Base-by-base conservation (phyloP, 2,329 filamentous ascomycete genomes). In the Trichoderma afroharzianum region DNA sequence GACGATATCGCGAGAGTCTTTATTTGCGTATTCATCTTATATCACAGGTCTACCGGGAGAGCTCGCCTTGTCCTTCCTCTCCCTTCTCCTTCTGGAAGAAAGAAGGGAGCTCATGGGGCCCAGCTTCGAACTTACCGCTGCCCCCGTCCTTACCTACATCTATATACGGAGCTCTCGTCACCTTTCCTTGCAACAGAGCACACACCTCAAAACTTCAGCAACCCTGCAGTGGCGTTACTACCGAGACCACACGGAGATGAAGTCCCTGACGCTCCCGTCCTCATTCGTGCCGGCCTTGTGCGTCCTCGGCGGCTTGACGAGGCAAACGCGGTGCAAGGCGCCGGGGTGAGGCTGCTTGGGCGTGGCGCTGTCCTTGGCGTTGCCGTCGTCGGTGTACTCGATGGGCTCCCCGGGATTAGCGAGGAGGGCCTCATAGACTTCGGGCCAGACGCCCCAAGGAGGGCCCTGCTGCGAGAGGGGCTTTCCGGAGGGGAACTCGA, bases 401-500 rank as follows among this genome's bases (percentile, higher is more conserved):
- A 94, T 82, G 11, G 90, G 86, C 74, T 90, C 85, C 2, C 93
- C 93, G 0, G 93, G 93, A 62, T 87, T 85, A 68, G 86, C 86
- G 55, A 97, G 85, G 75, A 95, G 90, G 73, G 89, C 90, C 76
- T 90, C 83, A 80, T 97, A 96, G 32, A 92, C 87, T 72, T 89
- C 87, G 1, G 92, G 87, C 14, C 88, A 87, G 53, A 93, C 81
- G 8, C 90, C 89, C 85, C 88, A 95, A 2, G 94, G 93, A 14
- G 94, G 93, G 0, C 94, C 93, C 11, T 85, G 85, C 11, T 86
- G 84, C 12, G 84, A 84, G 11, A 91, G 86, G 55, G 88, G 85
- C 79, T 95, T 96, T 73, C 88, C 86, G 1, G 91, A 89, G 11
- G 94, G 94, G 79, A 92, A 97, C 79, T 97, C 93, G 73, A 97